These are phyloP conservation scores for Moesziomyces antarcticus DNA, from an alignment of 1,284 basidiomycete genomes.

Conservation along the genomic window DNA sequence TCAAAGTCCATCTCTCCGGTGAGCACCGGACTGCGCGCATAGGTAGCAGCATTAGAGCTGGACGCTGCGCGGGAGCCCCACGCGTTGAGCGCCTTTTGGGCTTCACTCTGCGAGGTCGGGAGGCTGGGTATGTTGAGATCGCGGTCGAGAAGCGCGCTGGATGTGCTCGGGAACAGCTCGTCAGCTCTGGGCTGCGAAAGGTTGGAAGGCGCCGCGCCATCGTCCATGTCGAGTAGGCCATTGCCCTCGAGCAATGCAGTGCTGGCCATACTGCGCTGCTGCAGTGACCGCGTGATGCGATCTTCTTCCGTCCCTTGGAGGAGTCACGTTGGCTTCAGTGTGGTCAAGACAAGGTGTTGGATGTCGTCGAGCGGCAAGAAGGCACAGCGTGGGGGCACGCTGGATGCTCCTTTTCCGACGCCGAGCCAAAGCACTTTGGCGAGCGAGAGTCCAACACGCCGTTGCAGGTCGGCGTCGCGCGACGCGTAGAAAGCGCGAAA, in stretches of 20 bases:
- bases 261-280: conserved; percentile 13
- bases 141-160: conserved; percentile 18
- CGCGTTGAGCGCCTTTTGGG: conserved; percentile 43
- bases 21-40: conserved; percentile 9
- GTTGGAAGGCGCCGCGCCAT: conserved; percentile 9
- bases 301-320: too few species aligned
- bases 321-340: too few species aligned
- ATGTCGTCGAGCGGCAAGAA: not conserved
- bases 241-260: conserved; percentile 29
- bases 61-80: conserved; percentile 19
- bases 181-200: conserved; percentile 19
- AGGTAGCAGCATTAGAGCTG: conserved; percentile 2
- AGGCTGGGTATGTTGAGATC: conserved; percentile 25
- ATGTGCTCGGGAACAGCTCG: conserved; percentile 27
- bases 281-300: too few species aligned
- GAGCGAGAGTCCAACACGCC: conserved; percentile 32
- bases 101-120: conserved; percentile 25
- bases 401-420: not conserved
- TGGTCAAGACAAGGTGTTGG: not conserved
- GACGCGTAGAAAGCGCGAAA: conserved; percentile 31
- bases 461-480: conserved; percentile 19
- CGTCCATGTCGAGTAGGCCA: conserved; percentile 36
- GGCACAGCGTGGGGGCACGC: not conserved
- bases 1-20: conserved; percentile 29
- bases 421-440: not conserved